These are phyloP conservation scores for Prototheca cutis DNA, from an alignment of 163 green algal genomes.

Conservation along the genomic window DNA sequence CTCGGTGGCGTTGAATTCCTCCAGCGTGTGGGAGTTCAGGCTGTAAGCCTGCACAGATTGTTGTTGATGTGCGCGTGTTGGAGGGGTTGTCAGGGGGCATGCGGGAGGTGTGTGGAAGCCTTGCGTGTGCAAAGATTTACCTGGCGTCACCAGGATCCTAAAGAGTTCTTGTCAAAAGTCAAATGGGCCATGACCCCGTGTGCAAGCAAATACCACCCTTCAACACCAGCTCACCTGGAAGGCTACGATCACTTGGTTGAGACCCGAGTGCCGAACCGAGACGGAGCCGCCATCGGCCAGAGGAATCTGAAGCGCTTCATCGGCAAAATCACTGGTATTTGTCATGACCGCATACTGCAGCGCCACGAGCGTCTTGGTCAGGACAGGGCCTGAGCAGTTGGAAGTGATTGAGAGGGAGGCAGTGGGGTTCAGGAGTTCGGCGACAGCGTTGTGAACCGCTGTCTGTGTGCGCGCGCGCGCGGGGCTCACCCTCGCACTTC, in stretches of 20 bases:
- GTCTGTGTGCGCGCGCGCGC: too few relatives aligned
- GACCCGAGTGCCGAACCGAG: not conserved
- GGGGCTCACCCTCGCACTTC: too few relatives aligned
- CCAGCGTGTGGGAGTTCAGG: not conserved
- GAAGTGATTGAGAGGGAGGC: too few relatives aligned
- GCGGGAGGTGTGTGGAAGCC: not conserved
- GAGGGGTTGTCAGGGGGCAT: not conserved
- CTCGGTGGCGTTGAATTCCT: not conserved
- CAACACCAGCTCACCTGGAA: constrained; percentile 1
- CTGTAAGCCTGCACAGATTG: not conserved
- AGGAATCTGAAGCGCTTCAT: not conserved
- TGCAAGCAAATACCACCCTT: too few relatives aligned
- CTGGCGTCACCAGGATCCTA: not conserved
- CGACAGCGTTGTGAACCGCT: too few relatives aligned
- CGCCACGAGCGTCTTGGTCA: not conserved
- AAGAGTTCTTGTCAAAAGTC: not conserved
- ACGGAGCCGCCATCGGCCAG: not conserved
- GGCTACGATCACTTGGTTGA: not conserved
- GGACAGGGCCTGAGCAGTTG: not conserved
- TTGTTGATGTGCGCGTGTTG: not conserved
- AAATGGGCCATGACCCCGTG: not conserved
- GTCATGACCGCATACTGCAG: not conserved
- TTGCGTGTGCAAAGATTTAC: too few relatives aligned
- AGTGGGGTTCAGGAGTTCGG: too few relatives aligned
- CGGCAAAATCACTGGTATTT: not conserved